phyloP scores from a whole-genome alignment of 2,329 filamentous ascomycete species.

The Cladobotryum protrusum region DNA sequence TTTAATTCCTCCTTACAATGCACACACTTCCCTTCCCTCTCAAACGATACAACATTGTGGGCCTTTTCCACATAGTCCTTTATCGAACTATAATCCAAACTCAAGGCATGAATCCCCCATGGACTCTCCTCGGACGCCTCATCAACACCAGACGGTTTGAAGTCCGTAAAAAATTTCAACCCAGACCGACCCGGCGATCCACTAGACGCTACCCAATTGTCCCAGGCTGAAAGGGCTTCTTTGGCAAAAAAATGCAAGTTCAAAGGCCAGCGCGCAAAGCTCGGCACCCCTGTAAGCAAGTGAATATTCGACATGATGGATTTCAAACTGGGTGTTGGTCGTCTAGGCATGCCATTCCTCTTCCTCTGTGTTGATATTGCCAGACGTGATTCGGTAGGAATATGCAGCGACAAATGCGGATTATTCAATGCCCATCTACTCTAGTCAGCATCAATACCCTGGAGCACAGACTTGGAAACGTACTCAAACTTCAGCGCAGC shows the following conservation, averaged over 20 bases:
- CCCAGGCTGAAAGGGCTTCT: constrained; percentile 67
- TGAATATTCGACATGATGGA: constrained; percentile 76
- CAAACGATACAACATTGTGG: constrained; percentile 47
- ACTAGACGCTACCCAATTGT: constrained; percentile 46
- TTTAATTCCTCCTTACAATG: constrained; percentile 43
- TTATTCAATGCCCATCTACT: constrained; percentile 87
- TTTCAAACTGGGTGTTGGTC: constrained; percentile 54
- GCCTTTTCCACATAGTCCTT: constrained; percentile 51
- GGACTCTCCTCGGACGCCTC: constrained; percentile 12
- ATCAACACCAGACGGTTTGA: constrained; percentile 25
- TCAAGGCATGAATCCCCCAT: constrained; percentile 48
- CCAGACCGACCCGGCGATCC: constrained; percentile 40
- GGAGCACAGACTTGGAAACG: constrained; percentile 25
- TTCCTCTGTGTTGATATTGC: constrained; percentile 45
- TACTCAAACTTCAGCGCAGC: constrained; percentile 93
- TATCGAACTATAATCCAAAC: constrained; percentile 49
- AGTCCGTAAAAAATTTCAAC: constrained; percentile 54
- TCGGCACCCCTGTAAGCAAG: constrained; percentile 68
- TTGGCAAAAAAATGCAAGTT: constrained; percentile 69
- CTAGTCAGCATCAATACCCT: constrained; percentile 1
- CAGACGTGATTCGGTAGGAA: constrained; percentile 58
- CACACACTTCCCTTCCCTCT: constrained; percentile 49
- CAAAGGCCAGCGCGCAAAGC: constrained; percentile 79
- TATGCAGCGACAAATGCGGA: constrained; percentile 72
- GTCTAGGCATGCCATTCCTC: constrained; percentile 47